Evolutionary conservation across 1,139 yeast genomes (phyloP), one percentile per base, ranked within the genome.

Genomic region (Yamadazyma conglobata): DNA sequence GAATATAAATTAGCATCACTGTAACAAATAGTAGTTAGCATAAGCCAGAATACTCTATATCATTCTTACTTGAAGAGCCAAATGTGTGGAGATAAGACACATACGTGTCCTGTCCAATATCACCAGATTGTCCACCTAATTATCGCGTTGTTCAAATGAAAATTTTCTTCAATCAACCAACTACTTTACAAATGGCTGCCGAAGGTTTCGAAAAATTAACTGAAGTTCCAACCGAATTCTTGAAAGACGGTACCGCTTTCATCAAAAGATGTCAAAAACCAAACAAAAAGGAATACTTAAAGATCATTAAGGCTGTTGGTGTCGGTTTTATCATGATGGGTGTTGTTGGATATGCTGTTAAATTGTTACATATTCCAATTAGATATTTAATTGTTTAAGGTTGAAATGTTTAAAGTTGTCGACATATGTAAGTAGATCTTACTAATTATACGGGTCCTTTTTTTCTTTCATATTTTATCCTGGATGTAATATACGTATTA

Each of bases 271-370:
- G 97, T 70, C 84, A 91, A 56, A 91, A 89, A 67, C 98, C 98
- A 47, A 82, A 81, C 58, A 70, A 73, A 57, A 84, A 82, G 61
- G 98, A 91, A 67, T 89, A 85, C 70, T 52, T 80, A 39, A 83
- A 84, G 63, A 85, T 89, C 55, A 76, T 91, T 47, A 82, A 91
- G 65, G 96, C 97, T 35, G 97, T 91, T 36, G 97, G 97, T 52
- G 74, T 88, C 46, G 98, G 98, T 49, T 91, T 89, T 64, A 68
- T 89, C 48, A 89, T 89, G 77, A 93, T 91, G 91, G 98, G 98
- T 52, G 84, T 87, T 52, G 94, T 91, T 52, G 98, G 98, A 38
- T 91, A 88, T 66, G 85, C 81, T 52, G 94, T 91, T 64, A 91
- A 91, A 69, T 76, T 89, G 56, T 75, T 89, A 52, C 98, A 89